Base-by-base conservation (phyloP, 2,329 filamentous ascomycete genomes). In the Akanthomyces uredinophilus region DNA sequence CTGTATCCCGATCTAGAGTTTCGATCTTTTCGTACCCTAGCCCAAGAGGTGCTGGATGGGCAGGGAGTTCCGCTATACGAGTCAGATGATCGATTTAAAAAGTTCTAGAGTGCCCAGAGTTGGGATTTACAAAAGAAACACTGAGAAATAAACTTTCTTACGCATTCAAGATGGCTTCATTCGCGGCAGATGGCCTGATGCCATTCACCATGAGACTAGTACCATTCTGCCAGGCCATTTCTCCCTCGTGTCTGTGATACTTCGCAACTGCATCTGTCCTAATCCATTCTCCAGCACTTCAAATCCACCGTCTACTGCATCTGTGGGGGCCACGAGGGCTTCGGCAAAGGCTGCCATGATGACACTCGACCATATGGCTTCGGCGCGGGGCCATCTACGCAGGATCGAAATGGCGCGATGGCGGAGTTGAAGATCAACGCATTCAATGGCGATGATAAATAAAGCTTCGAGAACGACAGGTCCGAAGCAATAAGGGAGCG, bases 281-380 rank as follows among this genome's bases (percentile, higher is more conserved):
- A 58, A 32, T 2, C 55, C 44, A 18, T 50, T 58, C 16, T 50
- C 55, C 20, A 58, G 35, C 29, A 58, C 55, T 10, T 58, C 55
- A 7, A 58, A 20, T 10, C 55, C 55, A 8, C 55, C 44, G 8
- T 58, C 55, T 14, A 58, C 20, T 2, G 55, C 44, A 11, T 41
- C 44, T 2, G 22, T 39, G n/a, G n/a, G n/a, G 20, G 32, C 22
- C 44, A 49, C 39, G 5, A 58, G 43, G 1, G 29, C 44, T n/a
- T 58, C 55, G 14, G 55, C 29, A 58, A 58, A 58, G 13, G 44
- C 55, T 13, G 44, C 55, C 55, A 58, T 58, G 32, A 58, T 50
- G 22, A 58, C 55, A 44, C 55, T 58, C 3, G 55, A 58, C 55
- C 55, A 58, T 20, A 58, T 49, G 44, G n/a, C 55, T 24, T 59